A percentile compares a stretch with the other conserved stretches of the same genome.
These are phyloP conservation scores for Coffea eugenioides DNA, from an alignment of 257 asterid species.

Conservation along the genomic window DNA sequence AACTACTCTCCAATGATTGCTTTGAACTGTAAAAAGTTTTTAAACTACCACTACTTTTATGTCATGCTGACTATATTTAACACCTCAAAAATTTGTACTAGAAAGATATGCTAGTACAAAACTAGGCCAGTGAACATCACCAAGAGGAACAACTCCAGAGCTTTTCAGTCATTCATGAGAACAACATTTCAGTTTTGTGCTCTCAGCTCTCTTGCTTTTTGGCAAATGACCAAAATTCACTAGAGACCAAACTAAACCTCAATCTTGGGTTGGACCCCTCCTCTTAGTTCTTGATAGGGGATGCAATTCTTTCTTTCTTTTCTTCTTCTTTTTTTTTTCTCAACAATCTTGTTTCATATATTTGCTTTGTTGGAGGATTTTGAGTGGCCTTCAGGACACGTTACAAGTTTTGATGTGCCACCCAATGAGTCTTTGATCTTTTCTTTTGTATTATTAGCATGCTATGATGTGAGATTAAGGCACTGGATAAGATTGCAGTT, in stretches of 20 bases:
- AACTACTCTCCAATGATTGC: neutral
- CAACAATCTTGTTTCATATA: neutral
- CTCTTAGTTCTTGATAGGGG: neutral
- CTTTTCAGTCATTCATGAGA: neutral
- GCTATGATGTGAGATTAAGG: neutral
- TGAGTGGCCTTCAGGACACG: neutral
- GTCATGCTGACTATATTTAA: neutral
- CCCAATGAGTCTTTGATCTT: neutral
- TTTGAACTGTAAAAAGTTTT: neutral
- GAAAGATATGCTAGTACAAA: neutral
- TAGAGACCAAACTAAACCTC: neutral
- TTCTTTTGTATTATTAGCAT: neutral
- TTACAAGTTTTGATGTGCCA: neutral
- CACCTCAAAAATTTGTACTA: neutral
- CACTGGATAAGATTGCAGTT: conserved; percentile 20
- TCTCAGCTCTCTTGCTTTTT: neutral
- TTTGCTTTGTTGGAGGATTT: neutral
- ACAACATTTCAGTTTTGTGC: neutral
- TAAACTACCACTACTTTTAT: neutral
- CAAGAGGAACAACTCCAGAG: neutral
- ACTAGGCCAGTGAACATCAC: neutral
- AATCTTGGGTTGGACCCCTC: no score
- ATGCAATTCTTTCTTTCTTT: neutral
- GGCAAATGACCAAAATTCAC: neutral
- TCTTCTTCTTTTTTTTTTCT: no score